Evolutionary conservation across 257 asterid genomes (phyloP).

Genomic region (Cordia subcordata): DNA sequence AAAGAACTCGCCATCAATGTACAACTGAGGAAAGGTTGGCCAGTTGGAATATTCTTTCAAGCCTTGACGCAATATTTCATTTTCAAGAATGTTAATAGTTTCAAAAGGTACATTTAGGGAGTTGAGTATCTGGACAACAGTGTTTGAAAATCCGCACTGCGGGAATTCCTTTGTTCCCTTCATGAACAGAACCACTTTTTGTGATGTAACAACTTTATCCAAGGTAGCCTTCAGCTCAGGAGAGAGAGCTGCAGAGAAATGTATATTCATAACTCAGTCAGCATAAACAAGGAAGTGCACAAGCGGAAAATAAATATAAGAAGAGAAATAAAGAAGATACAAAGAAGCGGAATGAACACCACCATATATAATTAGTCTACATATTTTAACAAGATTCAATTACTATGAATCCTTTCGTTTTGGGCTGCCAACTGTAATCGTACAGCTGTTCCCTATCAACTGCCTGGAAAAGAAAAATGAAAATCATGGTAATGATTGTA

Average conservation of each 20-base stretch:
- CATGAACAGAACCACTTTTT: slow-evolving; percentile 76
- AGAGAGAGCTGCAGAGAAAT: slow-evolving; percentile 15
- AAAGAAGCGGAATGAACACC: too few species aligned
- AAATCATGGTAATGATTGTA: too few species aligned
- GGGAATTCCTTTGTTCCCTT: slow-evolving; percentile 93
- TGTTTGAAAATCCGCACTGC: slow-evolving; percentile 85
- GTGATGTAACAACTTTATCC: slow-evolving; percentile 78
- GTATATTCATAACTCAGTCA: too few species aligned
- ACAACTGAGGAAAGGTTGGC: slow-evolving; percentile 93
- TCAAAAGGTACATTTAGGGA: slow-evolving; percentile 71
- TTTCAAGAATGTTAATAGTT: slow-evolving; percentile 69
- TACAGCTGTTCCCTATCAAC: too few species aligned
- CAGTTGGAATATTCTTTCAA: slow-evolving; percentile 85
- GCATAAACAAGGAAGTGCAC: too few species aligned
- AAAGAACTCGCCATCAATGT: slow-evolving; percentile 84
- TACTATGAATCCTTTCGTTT: too few species aligned
- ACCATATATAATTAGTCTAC: too few species aligned
- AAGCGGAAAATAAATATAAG: too few species aligned
- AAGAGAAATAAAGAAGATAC: too few species aligned
- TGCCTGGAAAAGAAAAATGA: too few species aligned
- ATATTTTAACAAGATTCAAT: too few species aligned
- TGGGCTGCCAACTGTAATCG: too few species aligned
- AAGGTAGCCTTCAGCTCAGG: slow-evolving; percentile 66
- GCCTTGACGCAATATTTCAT: slow-evolving; percentile 74
- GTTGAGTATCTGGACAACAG: slow-evolving; percentile 75